Evolutionary conservation across 2,329 filamentous ascomycete genomes (phyloP).

Genomic region (Hypoxylon sp.): DNA sequence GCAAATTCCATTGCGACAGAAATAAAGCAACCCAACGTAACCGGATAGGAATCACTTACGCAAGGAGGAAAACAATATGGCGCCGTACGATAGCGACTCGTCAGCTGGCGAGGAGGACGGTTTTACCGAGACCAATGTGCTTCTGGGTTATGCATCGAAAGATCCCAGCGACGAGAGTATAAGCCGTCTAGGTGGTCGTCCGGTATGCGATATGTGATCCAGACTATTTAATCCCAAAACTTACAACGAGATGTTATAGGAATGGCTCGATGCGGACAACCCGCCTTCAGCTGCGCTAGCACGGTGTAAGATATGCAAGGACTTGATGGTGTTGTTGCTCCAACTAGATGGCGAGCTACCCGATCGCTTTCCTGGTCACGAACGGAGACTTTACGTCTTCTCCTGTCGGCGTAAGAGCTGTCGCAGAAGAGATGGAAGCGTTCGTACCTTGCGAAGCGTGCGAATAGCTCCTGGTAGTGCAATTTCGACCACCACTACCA

Average conservation of each 20-base stretch:
- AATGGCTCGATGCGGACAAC: constrained; percentile 79
- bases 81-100: constrained; percentile 82
- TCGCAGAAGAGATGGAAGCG: constrained; percentile 81
- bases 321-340: constrained; percentile 82
- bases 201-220: constrained; percentile 68
- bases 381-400: constrained; percentile 88
- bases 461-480: constrained; percentile 53
- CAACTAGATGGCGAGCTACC: constrained; percentile 93
- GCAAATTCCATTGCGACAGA: neutral
- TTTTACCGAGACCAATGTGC: constrained; percentile 83
- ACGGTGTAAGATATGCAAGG: constrained; percentile 87
- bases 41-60: neutral
- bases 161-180: constrained; percentile 82
- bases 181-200: constrained; percentile 86
- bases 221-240: constrained; percentile 1
- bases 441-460: constrained; percentile 77
- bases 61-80: constrained; percentile 34
- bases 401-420: constrained; percentile 81
- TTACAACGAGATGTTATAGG: constrained; percentile 57
- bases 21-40: neutral
- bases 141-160: constrained; percentile 87
- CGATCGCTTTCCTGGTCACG: constrained; percentile 84
- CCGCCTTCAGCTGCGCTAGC: constrained; percentile 80
- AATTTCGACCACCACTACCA: constrained; percentile 39
- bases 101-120: constrained; percentile 74